A percentile compares a stretch with the other conserved stretches of the same genome.
Evolutionary conservation across 768 basidiomycete species (phyloP).

Genomic region (Lactarius vividus): DNA sequence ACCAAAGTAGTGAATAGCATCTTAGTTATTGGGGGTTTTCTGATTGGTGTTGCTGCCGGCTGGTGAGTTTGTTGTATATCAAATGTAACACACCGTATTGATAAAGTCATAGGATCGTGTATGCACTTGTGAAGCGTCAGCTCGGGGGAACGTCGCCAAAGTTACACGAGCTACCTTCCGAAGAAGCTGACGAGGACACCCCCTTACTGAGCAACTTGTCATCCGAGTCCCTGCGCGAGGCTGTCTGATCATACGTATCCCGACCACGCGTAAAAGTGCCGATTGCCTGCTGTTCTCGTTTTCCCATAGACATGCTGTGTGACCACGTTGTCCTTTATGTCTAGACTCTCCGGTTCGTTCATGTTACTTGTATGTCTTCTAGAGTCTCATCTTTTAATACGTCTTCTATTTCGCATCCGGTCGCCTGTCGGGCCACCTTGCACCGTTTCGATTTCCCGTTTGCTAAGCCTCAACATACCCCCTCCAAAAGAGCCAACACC

Average conservation of each 20-base stretch:
- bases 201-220: constrained; percentile 46
- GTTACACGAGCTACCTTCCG: constrained; percentile 54
- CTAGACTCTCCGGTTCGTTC: not conserved
- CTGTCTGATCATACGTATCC: constrained; percentile 7
- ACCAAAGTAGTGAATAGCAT: constrained; percentile 64
- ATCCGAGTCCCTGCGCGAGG: constrained; percentile 29
- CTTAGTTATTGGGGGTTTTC: constrained; percentile 57
- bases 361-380: constrained; percentile 28
- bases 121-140: constrained; percentile 56
- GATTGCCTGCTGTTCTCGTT: not conserved
- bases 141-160: constrained; percentile 49
- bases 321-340: not conserved
- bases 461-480: constrained; percentile 64
- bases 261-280: not conserved
- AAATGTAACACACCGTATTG: constrained; percentile 2
- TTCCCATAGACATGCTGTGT: not conserved
- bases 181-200: constrained; percentile 58
- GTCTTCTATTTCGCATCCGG: constrained; percentile 25
- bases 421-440: constrained; percentile 28
- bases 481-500: constrained; percentile 74
- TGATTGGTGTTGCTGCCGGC: constrained; percentile 58
- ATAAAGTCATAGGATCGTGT: constrained; percentile 54
- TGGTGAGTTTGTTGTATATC: constrained; percentile 47
- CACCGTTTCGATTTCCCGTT: constrained; percentile 52
- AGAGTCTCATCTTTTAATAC: constrained; percentile 32